Evolutionary conservation across 805 yeast species (phyloP), one percentile per base, ranked within the genome.

Genomic region (Starmerella asiatica): DNA sequence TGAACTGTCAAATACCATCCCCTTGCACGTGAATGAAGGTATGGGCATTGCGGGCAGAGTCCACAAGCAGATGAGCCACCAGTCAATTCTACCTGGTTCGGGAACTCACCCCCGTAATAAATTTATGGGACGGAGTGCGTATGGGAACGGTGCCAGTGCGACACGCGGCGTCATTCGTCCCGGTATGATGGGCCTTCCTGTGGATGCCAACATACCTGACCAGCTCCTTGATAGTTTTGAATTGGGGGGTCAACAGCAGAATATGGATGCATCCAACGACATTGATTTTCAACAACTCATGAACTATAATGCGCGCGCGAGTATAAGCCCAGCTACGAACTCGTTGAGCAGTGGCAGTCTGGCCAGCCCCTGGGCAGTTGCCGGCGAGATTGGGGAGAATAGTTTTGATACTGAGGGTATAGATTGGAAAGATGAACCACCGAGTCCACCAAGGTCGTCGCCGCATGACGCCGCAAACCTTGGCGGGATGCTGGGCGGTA

Each of bases 111-210:
- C 16, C 12, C 34, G 39, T 15, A 4, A 14, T 11, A 18, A 29
- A n/a, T 17, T 12, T 6, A 15, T 7, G 19, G 18, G 30, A 19
- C 31, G 24, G 9, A 20, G 32, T 17, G 17, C 32, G 8, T 24
- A 24, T 24, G 29, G 45, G 11, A 31, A 16, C 20, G 24, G 32
- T 15, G 17, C 21, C 24, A 19, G 50, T 16, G 7, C 26, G 7
- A 41, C 39, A 16, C 36, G 49, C 3, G 35, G 47, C 19, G 45
- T 46, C 16, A 45, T 46, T 21, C 40, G 50, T 1, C 50, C 50
- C 3, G 50, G 50, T 21, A 46, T 46, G 50, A 46, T 46, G 50
- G 48, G 50, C n/a, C 17, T 46, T 15, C 50, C 50, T 1, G 40
- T 46, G 3, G 50, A 46, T 28, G 48, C 49, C 19, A 39, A 43